A percentile compares a stretch with the other conserved stretches of the same genome.
phyloP scores from a whole-genome alignment of 2,329 filamentous ascomycete species.

The Exophiala mesophila region DNA sequence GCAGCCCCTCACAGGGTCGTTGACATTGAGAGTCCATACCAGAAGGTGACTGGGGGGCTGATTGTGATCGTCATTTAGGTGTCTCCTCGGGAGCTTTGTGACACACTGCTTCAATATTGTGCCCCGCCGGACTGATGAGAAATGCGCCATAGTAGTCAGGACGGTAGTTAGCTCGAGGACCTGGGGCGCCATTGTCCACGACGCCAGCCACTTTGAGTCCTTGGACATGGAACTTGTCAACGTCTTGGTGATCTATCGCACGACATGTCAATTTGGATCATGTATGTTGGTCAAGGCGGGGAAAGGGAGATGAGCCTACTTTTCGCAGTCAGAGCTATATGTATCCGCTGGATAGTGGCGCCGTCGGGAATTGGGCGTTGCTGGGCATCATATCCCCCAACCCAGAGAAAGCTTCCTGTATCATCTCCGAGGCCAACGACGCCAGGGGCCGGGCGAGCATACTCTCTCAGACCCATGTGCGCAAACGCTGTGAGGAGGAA shows the following conservation, averaged over 20 bases:
- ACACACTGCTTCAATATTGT: slow-evolving; percentile 50
- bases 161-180: slow-evolving; percentile 41
- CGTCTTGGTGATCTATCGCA: slow-evolving; percentile 28
- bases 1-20: background rate
- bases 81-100: slow-evolving; percentile 17
- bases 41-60: background rate
- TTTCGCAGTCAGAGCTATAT: slow-evolving; percentile 15
- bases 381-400: slow-evolving; percentile 16
- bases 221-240: slow-evolving; percentile 45
- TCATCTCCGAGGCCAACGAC: slow-evolving; percentile 29
- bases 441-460: slow-evolving; percentile 26
- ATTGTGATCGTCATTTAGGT: background rate
- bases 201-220: slow-evolving; percentile 43
- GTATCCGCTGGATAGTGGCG: slow-evolving; percentile 3
- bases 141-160: slow-evolving; percentile 49
- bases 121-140: slow-evolving; percentile 47
- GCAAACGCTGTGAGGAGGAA: slow-evolving; percentile 31
- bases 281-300: background rate
- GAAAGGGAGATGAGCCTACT: slow-evolving; percentile 7
- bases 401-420: slow-evolving; percentile 30
- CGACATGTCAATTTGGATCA: background rate
- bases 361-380: slow-evolving; percentile 15
- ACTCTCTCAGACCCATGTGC: slow-evolving; percentile 30
- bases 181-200: slow-evolving; percentile 48
- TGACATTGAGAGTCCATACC: background rate